Evolutionary conservation across 148 eudicot species (phyloP), one percentile per base, ranked within the genome.

Genomic region (Vaccinium macrocarpon): DNA sequence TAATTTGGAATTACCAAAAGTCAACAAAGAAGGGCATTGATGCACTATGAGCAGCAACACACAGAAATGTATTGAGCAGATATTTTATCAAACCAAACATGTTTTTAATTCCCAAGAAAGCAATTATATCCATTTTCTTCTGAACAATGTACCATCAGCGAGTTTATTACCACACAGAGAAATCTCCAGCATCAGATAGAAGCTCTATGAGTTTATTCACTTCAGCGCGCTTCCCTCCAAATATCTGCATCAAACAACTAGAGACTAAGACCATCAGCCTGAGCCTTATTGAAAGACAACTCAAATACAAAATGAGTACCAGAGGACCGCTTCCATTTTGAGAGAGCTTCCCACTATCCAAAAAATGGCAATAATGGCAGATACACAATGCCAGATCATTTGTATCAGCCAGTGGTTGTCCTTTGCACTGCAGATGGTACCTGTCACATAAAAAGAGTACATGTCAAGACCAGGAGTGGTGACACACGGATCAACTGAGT

Each of bases 341-440:
- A 88, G 90, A 87, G 71, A 90, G 88, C 87, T 93, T 93, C 29
- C 98, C 95, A 82, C 91, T 90, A 86, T 86, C 91, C 51, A 95
- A 79, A 88, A 91, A 85, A 68, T 85, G 81, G 89, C 99, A 97
- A 85, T 93, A 94, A 8, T 89, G 91, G 90, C 99, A 97, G 21
- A 89, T 56, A 79, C 71, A 88, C n/a, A 80, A 79, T 61, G 88
- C 62, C 2, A 64, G 71, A 77, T 50, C 79, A 80, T 85, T 79
- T 80, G 87, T 51, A 66, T 84, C 90, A 75, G 46, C 91, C 21
- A 84, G 84, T 75, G 84, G 50, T 51, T 86, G 85, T 85, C 88
- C 89, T 87, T 91, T 78, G 87, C 99, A 97, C 76, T 75, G 86
- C 82, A 87, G 86, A 87, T 95, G 99, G 84, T 93, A 94, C 86